These are phyloP conservation scores for Crithidia expoeki DNA, from an alignment of 208 protist genomes.

Conservation along the genomic window DNA sequence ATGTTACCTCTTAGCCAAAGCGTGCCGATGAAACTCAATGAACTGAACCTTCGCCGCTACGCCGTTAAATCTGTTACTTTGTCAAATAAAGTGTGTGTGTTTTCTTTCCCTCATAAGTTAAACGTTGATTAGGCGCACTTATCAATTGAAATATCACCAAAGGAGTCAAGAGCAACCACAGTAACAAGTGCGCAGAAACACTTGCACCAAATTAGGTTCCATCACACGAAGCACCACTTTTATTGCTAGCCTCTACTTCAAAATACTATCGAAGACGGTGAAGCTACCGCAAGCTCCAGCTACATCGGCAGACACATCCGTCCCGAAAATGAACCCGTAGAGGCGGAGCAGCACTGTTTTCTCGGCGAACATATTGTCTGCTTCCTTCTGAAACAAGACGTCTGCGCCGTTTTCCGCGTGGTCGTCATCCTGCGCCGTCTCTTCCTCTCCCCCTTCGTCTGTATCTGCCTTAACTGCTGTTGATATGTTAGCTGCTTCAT, in stretches of 20 bases:
- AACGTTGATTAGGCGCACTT: no score
- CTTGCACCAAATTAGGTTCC: no score
- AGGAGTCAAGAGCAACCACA: no score
- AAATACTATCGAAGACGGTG: conserved; percentile 17
- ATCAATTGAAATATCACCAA: no score
- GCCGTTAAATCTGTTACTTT: no score
- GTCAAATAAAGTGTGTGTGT: no score
- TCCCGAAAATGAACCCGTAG: conserved; percentile 35
- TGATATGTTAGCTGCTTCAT: neutral
- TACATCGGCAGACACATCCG: neutral
- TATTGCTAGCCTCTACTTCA: neutral
- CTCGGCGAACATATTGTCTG: conserved; percentile 88
- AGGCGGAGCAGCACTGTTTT: conserved; percentile 53
- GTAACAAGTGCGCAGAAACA: no score
- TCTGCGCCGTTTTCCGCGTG: conserved; percentile 43
- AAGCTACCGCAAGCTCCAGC: conserved; percentile 4
- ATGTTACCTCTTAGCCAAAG: no score
- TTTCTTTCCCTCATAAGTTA: no score
- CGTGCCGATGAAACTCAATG: no score
- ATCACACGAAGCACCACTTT: neutral
- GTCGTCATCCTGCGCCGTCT: conserved; percentile 15
- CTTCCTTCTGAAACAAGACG: conserved; percentile 86
- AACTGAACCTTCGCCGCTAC: no score
- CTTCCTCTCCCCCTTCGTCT: conserved; percentile 3
- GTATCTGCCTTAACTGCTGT: neutral